Evolutionary conservation across 2,329 filamentous ascomycete species (phyloP).

Genomic region (Bretziella fagacearum): DNA sequence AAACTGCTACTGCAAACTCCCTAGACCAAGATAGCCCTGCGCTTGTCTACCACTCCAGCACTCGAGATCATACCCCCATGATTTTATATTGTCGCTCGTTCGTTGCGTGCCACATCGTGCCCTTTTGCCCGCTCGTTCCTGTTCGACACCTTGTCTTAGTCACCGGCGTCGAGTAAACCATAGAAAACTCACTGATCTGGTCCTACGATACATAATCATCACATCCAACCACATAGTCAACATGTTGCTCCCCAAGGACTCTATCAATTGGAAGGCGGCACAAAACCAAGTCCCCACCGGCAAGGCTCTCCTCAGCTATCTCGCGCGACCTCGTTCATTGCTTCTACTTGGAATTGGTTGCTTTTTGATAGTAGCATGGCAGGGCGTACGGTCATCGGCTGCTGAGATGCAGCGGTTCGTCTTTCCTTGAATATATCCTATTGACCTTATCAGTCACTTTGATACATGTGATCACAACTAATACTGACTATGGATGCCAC

Average conservation of each 20-base stretch:
- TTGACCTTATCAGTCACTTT: conserved; percentile 8
- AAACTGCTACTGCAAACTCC: background rate
- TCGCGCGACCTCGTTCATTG: conserved; percentile 65
- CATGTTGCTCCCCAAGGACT: conserved; percentile 85
- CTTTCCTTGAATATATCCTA: too few relatives aligned
- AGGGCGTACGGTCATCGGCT: conserved; percentile 62
- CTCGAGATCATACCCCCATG: background rate
- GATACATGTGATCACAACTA: conserved; percentile 14
- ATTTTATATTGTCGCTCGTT: background rate
- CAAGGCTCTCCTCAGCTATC: conserved; percentile 49
- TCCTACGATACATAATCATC: background rate
- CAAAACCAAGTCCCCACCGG: conserved; percentile 62
- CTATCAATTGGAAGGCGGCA: conserved; percentile 83
- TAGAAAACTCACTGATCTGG: too few relatives aligned
- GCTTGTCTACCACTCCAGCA: background rate
- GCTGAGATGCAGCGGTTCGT: conserved; percentile 89
- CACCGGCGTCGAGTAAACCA: too few relatives aligned
- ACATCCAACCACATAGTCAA: conserved; percentile 17
- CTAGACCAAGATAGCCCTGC: background rate
- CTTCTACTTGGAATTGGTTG: conserved; percentile 53
- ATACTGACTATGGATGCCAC: conserved; percentile 1
- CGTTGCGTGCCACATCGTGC: background rate
- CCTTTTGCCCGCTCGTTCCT: background rate
- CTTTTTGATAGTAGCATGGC: conserved; percentile 69
- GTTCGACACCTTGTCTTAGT: background rate